Evolutionary conservation across 768 basidiomycete species (phyloP), one percentile per base, ranked within the genome.

Genomic region (Candolleomyces efflorescens): DNA sequence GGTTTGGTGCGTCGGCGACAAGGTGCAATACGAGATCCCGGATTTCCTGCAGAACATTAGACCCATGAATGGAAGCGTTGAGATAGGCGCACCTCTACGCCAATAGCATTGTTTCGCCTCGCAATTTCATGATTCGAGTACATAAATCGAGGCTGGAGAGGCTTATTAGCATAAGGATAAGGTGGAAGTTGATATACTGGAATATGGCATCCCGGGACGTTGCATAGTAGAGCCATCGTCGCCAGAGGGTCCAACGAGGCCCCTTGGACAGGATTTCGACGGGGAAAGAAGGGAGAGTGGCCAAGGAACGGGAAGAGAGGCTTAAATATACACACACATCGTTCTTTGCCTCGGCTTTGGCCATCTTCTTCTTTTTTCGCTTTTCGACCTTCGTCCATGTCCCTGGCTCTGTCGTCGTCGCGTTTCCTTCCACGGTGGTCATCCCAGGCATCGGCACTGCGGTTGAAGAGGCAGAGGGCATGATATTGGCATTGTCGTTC

Each of bases 91-190:
- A 32, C 32, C 32, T 32, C 32, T 32, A 32, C 32, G 5, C 32
- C 83, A 54, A 95, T 81, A 39, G 91, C 86, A 63, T 87, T 81
- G 37, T 82, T 84, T 55, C 90, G 74, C 68, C 82, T 88, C 47
- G 79, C 64, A 58, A 95, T 94, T 60, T 93, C 92, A 13, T 75
- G 73, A 62, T 85, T 89, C 37, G 84, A 82, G 63, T 94, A 96
- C 79, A 92, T 84, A 70, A 96, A 95, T 56, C 82, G 73, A 0
- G 92, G 90, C 39, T 80, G 78, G n/a, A 73, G 78, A 13, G 74
- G 68, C 81, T 87, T 68, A 36, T 26, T 10, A 53, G 50, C 53
- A 18, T 3, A 53, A 27, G 45, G 32, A 32, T 32, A 32, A 5
- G 32, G 32, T 32, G 32, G 5, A 32, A 32, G 32, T 1, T 5